Conservation (phyloP, 139 green algal species). For the Tetraselmis striata region DNA sequence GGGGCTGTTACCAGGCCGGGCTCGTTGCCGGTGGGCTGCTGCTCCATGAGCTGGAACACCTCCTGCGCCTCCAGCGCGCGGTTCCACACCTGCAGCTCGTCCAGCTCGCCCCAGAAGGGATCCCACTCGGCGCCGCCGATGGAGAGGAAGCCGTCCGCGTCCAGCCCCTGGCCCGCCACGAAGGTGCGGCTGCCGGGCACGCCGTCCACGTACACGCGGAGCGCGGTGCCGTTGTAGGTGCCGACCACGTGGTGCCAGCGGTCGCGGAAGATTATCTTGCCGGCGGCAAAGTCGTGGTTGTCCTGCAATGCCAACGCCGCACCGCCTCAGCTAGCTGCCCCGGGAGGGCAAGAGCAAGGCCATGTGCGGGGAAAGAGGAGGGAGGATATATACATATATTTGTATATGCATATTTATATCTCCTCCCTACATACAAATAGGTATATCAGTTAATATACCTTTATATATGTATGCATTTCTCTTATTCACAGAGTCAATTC, state of each 20-base stretch:
- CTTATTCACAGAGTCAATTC: too few relatives aligned
- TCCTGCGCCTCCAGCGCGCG: slow-evolving; percentile 4
- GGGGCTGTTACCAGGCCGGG: too few relatives aligned
- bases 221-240: slow-evolving; percentile 13
- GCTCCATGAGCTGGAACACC: slow-evolving; percentile 4
- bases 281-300: slow-evolving; percentile 23
- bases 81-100: slow-evolving; percentile 15
- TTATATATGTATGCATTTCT: too few relatives aligned
- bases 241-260: slow-evolving; percentile 22
- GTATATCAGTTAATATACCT: too few relatives aligned
- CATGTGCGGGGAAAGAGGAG: too few relatives aligned
- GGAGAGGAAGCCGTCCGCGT: slow-evolving; percentile 18
- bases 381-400: too few relatives aligned
- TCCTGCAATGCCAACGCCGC: slow-evolving; percentile 1
- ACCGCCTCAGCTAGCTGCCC: too few relatives aligned
- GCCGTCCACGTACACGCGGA: slow-evolving; percentile 22
- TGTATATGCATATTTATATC: too few relatives aligned
- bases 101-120: slow-evolving; percentile 18
- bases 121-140: slow-evolving; percentile 26
- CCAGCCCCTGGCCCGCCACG: slow-evolving; percentile 1
- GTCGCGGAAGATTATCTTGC: slow-evolving; percentile 21
- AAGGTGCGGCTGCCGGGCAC: slow-evolving; percentile 3
- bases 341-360: too few relatives aligned
- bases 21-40: slow-evolving; percentile 13
- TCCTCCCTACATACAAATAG: too few relatives aligned